phyloP scores from a whole-genome alignment of 805 yeast species.

The Candida morakotiae region DNA sequence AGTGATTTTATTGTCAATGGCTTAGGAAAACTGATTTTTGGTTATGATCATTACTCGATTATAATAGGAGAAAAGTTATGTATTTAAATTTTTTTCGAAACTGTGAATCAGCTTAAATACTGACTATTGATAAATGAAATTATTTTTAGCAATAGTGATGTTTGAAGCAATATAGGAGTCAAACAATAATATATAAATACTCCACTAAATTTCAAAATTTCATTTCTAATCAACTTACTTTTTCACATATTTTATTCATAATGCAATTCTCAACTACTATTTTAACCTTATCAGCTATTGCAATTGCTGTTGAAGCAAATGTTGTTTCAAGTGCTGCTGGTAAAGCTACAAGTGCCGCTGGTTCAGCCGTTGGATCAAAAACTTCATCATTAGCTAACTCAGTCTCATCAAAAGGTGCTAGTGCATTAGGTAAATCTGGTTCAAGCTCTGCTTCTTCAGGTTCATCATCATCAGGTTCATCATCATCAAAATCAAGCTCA shows the following conservation, averaged over 20 bases:
- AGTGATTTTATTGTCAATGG: too few relatives aligned
- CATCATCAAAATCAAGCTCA: slow-evolving; percentile 11
- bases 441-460: slow-evolving; percentile 1
- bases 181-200: too few relatives aligned
- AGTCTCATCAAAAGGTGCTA: slow-evolving; percentile 5
- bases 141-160: too few relatives aligned
- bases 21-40: too few relatives aligned
- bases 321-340: slow-evolving; percentile 5
- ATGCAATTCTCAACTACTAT: slow-evolving; percentile 9
- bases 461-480: slow-evolving; percentile 9
- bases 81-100: too few relatives aligned
- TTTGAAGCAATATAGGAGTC: too few relatives aligned
- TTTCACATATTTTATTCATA: neutral
- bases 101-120: too few relatives aligned
- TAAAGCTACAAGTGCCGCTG: slow-evolving; percentile 6
- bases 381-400: slow-evolving; percentile 6
- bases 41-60: too few relatives aligned
- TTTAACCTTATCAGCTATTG: slow-evolving; percentile 9
- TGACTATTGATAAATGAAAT: too few relatives aligned
- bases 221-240: too few relatives aligned
- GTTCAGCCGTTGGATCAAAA: slow-evolving; percentile 9
- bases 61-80: too few relatives aligned
- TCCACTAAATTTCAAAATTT: too few relatives aligned
- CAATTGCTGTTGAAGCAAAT: slow-evolving; percentile 4
- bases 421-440: slow-evolving; percentile 6